These are phyloP conservation scores for Cucurbita maxima DNA, from an alignment of 306 rosid genomes.

Conservation along the genomic window DNA sequence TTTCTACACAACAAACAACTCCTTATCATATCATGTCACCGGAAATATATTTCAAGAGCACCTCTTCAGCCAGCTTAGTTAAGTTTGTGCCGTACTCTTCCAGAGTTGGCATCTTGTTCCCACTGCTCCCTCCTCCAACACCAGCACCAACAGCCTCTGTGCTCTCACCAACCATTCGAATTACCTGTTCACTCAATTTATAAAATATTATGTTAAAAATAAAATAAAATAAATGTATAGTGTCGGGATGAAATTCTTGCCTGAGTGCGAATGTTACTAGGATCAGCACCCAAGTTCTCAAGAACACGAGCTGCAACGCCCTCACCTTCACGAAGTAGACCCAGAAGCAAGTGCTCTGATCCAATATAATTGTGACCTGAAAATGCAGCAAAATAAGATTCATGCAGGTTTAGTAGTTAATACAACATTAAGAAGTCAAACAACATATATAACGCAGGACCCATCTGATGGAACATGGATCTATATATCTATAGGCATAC, in stretches of 20 bases:
- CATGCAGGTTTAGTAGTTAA: neutral
- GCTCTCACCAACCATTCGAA: slow-evolving; percentile 99
- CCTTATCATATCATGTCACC: neutral
- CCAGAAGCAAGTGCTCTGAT: slow-evolving; percentile 93
- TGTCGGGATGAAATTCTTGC: slow-evolving; percentile 22
- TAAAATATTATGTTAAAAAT: neutral
- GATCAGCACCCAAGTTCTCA: slow-evolving; percentile 91
- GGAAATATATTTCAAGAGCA: slow-evolving; percentile 3
- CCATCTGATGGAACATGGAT: neutral
- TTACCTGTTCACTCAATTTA: slow-evolving; percentile 42
- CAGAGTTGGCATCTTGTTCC: slow-evolving; percentile 91
- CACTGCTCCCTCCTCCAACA: slow-evolving; percentile 76
- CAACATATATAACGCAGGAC: neutral
- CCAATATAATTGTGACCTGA: slow-evolving; percentile 93
- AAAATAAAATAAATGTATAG: neutral
- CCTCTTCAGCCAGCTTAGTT: slow-evolving; percentile 97
- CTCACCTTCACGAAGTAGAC: slow-evolving; percentile 94
- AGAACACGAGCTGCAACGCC: slow-evolving; percentile 98
- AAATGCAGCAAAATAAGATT: neutral
- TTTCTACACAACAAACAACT: neutral
- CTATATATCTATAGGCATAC: neutral
- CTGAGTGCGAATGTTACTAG: slow-evolving; percentile 86
- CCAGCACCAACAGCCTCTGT: slow-evolving; percentile 82
- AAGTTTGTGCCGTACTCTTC: slow-evolving; percentile 93
- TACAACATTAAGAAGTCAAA: neutral